phyloP scores from a whole-genome alignment of 2,329 filamentous ascomycete species.

The Cyanodermella asteris region DNA sequence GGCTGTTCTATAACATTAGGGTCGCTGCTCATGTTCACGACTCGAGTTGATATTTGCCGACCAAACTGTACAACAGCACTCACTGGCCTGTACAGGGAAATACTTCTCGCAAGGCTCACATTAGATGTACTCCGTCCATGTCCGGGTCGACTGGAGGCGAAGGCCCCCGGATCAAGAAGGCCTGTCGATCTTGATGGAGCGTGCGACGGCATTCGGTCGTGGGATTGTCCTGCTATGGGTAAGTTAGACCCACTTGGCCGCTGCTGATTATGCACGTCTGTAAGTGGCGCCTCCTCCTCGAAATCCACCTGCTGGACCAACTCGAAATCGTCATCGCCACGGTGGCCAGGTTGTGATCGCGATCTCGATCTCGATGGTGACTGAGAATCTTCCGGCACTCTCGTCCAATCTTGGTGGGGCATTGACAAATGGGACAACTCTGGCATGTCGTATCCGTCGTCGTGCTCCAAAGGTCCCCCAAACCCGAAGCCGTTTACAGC shows the following conservation, averaged over 20 bases:
- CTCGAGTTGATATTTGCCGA: slow-evolving; percentile 84
- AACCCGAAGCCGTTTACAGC: no score
- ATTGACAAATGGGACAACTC: no score
- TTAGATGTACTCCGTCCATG: slow-evolving; percentile 28
- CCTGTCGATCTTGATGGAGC: slow-evolving; percentile 28
- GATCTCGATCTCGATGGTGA: no score
- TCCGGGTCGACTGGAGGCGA: no score
- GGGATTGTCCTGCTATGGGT: slow-evolving; percentile 36
- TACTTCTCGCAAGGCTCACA: slow-evolving; percentile 39
- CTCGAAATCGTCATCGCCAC: no score
- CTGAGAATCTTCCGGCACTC: no score
- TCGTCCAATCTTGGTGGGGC: no score
- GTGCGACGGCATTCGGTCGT: slow-evolving; percentile 39
- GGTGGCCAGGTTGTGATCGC: no score
- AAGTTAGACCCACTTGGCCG: slow-evolving; percentile 13
- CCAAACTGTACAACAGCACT: slow-evolving; percentile 57
- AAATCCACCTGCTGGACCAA: no score
- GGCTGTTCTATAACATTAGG: slow-evolving; percentile 55
- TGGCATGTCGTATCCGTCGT: no score
- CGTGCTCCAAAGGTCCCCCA: no score
- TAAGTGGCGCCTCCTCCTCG: no score
- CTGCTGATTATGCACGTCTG: slow-evolving; percentile 4
- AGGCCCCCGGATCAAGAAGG: slow-evolving; percentile 18
- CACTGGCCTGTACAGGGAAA: slow-evolving; percentile 44
- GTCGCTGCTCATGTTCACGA: slow-evolving; percentile 93